phyloP scores from a whole-genome alignment of 2,329 filamentous ascomycete species.

The Pseudogymnoascus sp. region DNA sequence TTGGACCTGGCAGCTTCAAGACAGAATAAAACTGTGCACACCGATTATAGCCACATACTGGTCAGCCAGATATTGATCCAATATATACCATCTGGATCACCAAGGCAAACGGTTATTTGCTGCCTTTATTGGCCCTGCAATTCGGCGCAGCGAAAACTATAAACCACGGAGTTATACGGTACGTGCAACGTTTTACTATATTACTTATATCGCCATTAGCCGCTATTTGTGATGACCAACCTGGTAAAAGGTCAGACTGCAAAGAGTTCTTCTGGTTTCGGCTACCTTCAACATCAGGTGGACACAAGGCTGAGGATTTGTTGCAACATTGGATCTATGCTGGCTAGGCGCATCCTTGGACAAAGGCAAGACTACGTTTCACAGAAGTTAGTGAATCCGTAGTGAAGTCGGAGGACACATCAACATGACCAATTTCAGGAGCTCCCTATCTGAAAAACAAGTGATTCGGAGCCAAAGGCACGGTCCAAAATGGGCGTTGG shows the following conservation, averaged over 20 bases:
- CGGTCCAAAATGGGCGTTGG: slow-evolving; percentile 38
- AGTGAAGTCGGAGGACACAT: slow-evolving; percentile 27
- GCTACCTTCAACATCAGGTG: slow-evolving; percentile 19
- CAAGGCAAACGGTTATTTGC: background rate
- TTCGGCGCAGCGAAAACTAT: background rate
- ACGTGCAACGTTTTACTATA: slow-evolving; percentile 11
- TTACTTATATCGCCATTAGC: background rate
- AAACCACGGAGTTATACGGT: slow-evolving; percentile 1
- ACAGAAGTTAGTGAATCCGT: slow-evolving; percentile 23
- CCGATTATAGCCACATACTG: background rate
- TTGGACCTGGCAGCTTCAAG: background rate
- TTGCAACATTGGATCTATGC: slow-evolving; percentile 14
- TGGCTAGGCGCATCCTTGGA: slow-evolving; percentile 21
- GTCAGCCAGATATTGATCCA: background rate
- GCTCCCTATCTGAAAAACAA: slow-evolving; percentile 38
- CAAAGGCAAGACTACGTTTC: slow-evolving; percentile 26
- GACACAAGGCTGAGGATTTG: slow-evolving; percentile 22
- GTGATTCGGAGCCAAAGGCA: slow-evolving; percentile 54
- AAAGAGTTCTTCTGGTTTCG: slow-evolving; percentile 41
- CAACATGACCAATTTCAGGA: slow-evolving; percentile 44
- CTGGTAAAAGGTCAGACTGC: slow-evolving; percentile 61
- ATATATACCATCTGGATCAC: background rate
- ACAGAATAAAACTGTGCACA: background rate
- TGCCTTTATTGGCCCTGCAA: background rate
- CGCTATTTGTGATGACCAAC: slow-evolving; percentile 43